Evolutionary conservation across 805 yeast genomes (phyloP), one percentile per base, ranked within the genome.

Genomic region (Candida palmyrensis): DNA sequence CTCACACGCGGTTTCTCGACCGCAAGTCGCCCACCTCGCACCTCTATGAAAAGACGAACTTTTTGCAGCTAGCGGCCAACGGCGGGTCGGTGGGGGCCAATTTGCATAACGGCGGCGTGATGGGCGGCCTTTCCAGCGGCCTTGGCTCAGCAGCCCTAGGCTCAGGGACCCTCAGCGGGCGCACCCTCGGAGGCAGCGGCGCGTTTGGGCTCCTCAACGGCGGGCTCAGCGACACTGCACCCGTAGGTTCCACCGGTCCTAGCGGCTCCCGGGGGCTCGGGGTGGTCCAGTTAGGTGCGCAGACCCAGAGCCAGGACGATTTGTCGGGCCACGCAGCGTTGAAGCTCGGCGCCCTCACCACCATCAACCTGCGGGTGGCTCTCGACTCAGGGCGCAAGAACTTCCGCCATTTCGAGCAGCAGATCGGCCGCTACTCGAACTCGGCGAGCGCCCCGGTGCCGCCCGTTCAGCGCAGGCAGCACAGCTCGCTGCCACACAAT

Each of bases 301-400:
- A 9, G 9, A 11, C 23, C 10, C 11, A 9, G 23, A 25, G 12
- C 26, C 17, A 24, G 33, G 27, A 33, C 25, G 32, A 29, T 25
- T 31, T 26, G 32, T 43, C 51, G 6, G 59, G 56, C 25, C 53
- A 49, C 6, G 55, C 47, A 16, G 37, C 47, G 38, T 56, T 73
- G 54, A 79, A 79, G 48, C 57, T 79, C 42, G 82, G 82, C 4
- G 86, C 86, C 0, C 63, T 79, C 36, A 73, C 79, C 17, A 79
- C 86, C 3, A 79, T 78, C 40, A 75, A 75, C 52, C 68, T 73
- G 6, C 54, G 84, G 15, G 77, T 66, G 25, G 71, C 69, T 1
- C 54, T 66, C 40, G 72, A 66, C 43, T 60, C 65, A 12, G 60
- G 53, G 41, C 58, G 65, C 40, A 65, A 62, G 41, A 44, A 42